phyloP scores from a whole-genome alignment of 495 filamentous ascomycete species.

The Podospora conica region DNA sequence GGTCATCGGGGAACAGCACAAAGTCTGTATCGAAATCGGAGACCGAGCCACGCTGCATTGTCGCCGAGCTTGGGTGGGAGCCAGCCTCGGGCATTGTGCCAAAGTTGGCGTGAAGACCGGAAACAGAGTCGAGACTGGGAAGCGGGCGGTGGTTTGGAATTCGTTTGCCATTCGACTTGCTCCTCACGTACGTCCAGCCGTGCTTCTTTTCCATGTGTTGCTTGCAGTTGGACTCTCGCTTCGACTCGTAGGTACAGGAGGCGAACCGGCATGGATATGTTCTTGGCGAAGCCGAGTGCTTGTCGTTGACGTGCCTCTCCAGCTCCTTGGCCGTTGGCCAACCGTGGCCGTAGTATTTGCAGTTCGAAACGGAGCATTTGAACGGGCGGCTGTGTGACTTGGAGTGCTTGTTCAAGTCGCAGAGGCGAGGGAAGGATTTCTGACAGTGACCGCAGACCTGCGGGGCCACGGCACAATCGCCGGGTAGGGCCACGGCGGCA shows the following conservation, averaged over 20 bases:
- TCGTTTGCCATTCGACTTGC: slow-evolving; percentile 67
- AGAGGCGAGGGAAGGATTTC: slow-evolving; percentile 81
- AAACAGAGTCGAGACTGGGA: not conserved
- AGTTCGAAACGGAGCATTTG: slow-evolving; percentile 70
- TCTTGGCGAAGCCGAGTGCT: slow-evolving; percentile 67
- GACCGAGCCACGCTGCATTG: not conserved
- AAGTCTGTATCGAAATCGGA: slow-evolving; percentile 17
- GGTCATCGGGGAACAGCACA: slow-evolving; percentile 19
- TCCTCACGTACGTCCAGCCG: slow-evolving; percentile 77
- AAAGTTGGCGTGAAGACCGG: slow-evolving; percentile 5
- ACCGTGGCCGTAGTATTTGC: slow-evolving; percentile 77
- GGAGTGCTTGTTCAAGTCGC: slow-evolving; percentile 89
- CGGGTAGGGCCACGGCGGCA: slow-evolving; percentile 8
- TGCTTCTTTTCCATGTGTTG: slow-evolving; percentile 99
- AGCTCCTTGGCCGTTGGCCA: slow-evolving; percentile 97
- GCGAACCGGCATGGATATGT: slow-evolving; percentile 70
- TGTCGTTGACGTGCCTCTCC: slow-evolving; percentile 90
- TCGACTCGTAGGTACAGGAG: slow-evolving; percentile 86
- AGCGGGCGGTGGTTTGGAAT: not conserved
- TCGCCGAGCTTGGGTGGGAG: not conserved
- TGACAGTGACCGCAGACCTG: slow-evolving; percentile 49
- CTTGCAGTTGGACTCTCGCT: slow-evolving; percentile 95
- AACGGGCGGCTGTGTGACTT: slow-evolving; percentile 93
- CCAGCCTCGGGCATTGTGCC: not conserved
- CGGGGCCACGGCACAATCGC: not conserved